Evolutionary conservation across 768 basidiomycete genomes (phyloP), one percentile per base, ranked within the genome.

Genomic region (Pilatotrama ljubarskyi): DNA sequence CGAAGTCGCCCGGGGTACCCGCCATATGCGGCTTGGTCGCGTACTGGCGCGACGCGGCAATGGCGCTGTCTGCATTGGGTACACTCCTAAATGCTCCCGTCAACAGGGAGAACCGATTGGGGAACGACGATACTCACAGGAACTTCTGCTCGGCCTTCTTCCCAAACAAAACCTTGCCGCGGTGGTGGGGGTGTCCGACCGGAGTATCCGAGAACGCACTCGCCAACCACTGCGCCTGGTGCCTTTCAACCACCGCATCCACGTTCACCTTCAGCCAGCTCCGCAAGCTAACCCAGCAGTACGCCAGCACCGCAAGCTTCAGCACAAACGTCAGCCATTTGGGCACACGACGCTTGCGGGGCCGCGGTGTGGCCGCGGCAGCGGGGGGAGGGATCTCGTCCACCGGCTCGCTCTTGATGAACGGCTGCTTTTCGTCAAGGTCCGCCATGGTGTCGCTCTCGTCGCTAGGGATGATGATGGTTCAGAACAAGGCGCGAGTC

Each of bases 11-110:
- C 1, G 75, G 70, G 13, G 82, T 80, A 38, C 87, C 88, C 0
- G 87, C 88, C 52, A 84, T 69, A 67, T 89, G 87, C 4, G 86
- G 85, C 61, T 77, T 76, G 13, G 77, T 74, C 9, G 85, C 76
- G 59, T 77, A 86, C 46, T 70, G 72, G 56, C 81, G 80, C 24
- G 85, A 86, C 0, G 84, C 76, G 26, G 72, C 71, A 26, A 80
- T 70, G 10, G 84, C 83, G 59, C 77, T 83, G 35, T 74, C 76
- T 40, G 77, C 73, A 57, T 82, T 76, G 0, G 84, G 84, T 35
- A 86, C 72, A 10, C 80, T 75, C 68, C 85, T 85, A 48, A 22
- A 9, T 11, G 24, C 26, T 17, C 22, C 15, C 20, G 38, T 29
- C 25, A 58, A 13, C 38, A 6, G 25, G 10, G 5, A 7, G 9